phyloP scores from a whole-genome alignment of 805 yeast species.

The Barnettozyma salicaria region DNA sequence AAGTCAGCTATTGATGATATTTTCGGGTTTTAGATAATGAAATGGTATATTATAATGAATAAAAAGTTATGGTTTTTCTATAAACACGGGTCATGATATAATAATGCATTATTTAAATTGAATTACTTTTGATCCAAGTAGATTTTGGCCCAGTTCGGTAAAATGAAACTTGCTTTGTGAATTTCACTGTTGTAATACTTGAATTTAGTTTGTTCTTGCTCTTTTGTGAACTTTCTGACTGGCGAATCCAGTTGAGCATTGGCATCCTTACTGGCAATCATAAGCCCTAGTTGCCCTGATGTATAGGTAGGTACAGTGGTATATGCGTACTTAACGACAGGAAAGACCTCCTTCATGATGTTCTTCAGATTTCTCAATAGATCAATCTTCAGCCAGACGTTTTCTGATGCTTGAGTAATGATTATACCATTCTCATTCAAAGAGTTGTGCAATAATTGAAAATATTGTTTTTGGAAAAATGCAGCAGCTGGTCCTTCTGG shows the following conservation, averaged over 20 bases:
- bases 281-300: slow-evolving; percentile 78
- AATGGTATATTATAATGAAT: no score
- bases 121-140: slow-evolving; percentile 15
- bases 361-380: slow-evolving; percentile 42
- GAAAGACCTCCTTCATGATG: slow-evolving; percentile 51
- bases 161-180: slow-evolving; percentile 66
- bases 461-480: slow-evolving; percentile 74
- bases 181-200: slow-evolving; percentile 61
- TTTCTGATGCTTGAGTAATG: slow-evolving; percentile 74
- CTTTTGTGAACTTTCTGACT: slow-evolving; percentile 37
- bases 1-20: slow-evolving; percentile 68
- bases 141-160: slow-evolving; percentile 73
- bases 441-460: slow-evolving; percentile 58
- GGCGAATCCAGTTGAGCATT: slow-evolving; percentile 45
- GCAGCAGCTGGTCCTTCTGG: slow-evolving; percentile 96
- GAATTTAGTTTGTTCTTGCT: slow-evolving; percentile 44
- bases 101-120: not conserved
- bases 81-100: not conserved
- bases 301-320: slow-evolving; percentile 86
- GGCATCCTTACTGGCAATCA: slow-evolving; percentile 60
- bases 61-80: slow-evolving; percentile 17
- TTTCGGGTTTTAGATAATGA: slow-evolving; percentile 44
- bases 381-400: slow-evolving; percentile 64
- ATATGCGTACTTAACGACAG: slow-evolving; percentile 59
- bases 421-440: slow-evolving; percentile 60